Base-by-base conservation (phyloP, 805 yeast species). In the Lipomyces orientalis region DNA sequence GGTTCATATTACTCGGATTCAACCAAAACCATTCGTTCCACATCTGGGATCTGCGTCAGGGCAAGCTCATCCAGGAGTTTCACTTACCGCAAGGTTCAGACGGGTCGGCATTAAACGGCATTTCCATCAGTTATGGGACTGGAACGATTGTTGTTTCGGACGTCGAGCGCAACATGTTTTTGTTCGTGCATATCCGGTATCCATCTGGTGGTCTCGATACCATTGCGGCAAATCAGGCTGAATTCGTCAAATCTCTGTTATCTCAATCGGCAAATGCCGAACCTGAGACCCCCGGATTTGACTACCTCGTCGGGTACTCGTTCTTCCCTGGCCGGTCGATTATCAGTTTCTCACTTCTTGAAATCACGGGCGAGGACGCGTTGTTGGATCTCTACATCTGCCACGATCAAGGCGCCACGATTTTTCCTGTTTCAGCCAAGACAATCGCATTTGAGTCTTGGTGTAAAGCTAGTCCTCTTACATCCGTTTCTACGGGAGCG, bases 1-100 rank as follows among this genome's bases (percentile, higher is more conserved):
- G 72, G n/a, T 69, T 39, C 39, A 29, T 69, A n/a, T 67, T 69
- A 10, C 61, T 69, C 19, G 70, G 70, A 19, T 69, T 61, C 35
- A 64, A 69, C 51, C 65, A 69, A 49, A 69, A 69, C 51, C 67
- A 64, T 19, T 67, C 72, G 4, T 69, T 69, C 58, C 72, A 69
- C 57, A 31, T 69, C 14, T 69, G 55, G 59, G 71, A 67, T 61
- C 52, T 69, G 16, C 64, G 57, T 12, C 16, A 57, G 6, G 61
- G 60, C n/a, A 25, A 14, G 14, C 61, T 69, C 25, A 66, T 63
- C 8, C 57, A 67, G 54, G 72, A 69, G 60, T 37, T 69, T 39
- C 66, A 66, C 55, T 49, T 66, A 33, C 71, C 69, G 25, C 60
- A 46, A 31, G 46, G 49, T 25, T n/a, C 52, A 6, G 60, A 64